Evolutionary conservation across 257 asterid genomes (phyloP).

Genomic region (Solanum corneliomulleri): DNA sequence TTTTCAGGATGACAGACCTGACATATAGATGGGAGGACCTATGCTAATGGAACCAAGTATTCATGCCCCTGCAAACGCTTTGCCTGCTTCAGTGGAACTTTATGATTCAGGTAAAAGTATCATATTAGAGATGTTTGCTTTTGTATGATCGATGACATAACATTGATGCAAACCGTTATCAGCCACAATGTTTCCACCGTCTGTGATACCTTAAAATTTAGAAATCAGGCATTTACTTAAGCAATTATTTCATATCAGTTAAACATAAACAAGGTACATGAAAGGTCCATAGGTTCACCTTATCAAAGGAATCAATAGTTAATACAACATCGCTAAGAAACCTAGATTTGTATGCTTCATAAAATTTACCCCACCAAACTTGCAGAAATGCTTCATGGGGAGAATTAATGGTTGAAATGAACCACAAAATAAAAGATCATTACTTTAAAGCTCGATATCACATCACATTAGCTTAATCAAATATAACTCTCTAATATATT

Average conservation of each 20-base stretch:
- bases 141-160: neutral
- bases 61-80: neutral
- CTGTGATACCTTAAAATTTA: neutral
- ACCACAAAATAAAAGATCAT: neutral
- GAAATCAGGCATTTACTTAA: neutral
- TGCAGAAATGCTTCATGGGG: conserved; percentile 9
- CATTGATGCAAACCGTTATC: neutral
- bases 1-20: conserved; percentile 11
- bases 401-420: conserved; percentile 1
- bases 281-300: conserved; percentile 8
- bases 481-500: neutral
- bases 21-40: neutral
- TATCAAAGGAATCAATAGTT: neutral
- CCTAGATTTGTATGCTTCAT: neutral
- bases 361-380: conserved; percentile 20
- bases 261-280: neutral
- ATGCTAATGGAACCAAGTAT: neutral
- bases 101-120: neutral
- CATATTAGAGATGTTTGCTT: neutral
- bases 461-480: neutral
- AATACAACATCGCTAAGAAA: neutral
- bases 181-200: neutral
- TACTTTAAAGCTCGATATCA: neutral
- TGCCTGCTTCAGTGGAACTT: neutral
- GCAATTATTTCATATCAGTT: neutral